phyloP scores from a whole-genome alignment of 306 rosid genomes.

The Malus orientalis region DNA sequence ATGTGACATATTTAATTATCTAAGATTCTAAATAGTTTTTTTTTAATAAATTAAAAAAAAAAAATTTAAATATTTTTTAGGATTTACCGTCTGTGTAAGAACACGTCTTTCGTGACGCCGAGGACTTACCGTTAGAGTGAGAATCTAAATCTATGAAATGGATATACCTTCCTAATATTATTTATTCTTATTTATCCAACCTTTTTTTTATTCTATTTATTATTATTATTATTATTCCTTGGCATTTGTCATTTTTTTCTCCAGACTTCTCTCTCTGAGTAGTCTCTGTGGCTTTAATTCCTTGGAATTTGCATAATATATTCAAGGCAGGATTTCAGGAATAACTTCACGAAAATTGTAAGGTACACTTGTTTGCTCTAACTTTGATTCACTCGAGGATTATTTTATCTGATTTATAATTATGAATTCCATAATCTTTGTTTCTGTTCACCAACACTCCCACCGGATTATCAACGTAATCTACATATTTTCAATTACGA shows the following conservation, averaged over 20 bases:
- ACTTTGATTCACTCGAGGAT: background rate
- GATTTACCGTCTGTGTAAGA: background rate
- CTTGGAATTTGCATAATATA: background rate
- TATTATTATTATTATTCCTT: background rate
- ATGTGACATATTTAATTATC: background rate
- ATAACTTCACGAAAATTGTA: background rate
- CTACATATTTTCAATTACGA: background rate
- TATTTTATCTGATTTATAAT: background rate
- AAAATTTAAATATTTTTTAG: no score
- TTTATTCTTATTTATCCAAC: background rate
- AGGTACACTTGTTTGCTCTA: background rate
- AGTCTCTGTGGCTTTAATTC: background rate
- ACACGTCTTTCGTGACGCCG: background rate
- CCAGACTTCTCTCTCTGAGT: background rate
- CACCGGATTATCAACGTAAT: background rate
- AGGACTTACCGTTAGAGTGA: background rate
- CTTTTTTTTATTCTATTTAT: background rate
- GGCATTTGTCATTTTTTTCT: background rate
- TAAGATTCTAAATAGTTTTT: background rate
- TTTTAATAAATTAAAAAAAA: background rate
- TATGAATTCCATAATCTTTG: background rate
- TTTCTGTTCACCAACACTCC: background rate
- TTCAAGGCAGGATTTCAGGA: background rate
- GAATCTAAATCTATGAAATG: background rate
- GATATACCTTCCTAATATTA: constrained; percentile 1